These are phyloP conservation scores for Posidonia oceanica DNA, from an alignment of 116 monocot species.

Conservation along the genomic window DNA sequence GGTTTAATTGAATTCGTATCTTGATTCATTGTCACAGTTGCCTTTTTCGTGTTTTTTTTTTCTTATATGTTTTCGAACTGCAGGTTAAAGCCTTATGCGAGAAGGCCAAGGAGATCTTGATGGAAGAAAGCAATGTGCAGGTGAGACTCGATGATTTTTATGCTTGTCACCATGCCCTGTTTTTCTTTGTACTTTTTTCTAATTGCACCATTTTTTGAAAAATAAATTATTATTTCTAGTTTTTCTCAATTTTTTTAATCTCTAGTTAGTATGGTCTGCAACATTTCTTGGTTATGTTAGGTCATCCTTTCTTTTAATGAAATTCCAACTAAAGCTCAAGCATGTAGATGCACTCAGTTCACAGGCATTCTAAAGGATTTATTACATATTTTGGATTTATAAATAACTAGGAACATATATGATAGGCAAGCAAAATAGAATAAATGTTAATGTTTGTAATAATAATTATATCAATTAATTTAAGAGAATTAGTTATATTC, in stretches of 20 bases:
- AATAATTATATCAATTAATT: no score
- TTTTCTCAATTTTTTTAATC: no score
- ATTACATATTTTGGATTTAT: no score
- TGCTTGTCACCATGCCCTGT: neutral
- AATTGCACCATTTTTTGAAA: neutral
- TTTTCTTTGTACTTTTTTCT: neutral
- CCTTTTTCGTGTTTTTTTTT: neutral
- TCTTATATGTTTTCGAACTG: neutral
- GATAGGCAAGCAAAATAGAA: no score
- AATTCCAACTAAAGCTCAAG: no score
- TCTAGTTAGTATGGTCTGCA: neutral
- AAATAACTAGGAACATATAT: no score
- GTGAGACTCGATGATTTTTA: conserved; percentile 10
- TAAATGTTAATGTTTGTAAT: no score
- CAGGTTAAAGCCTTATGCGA: conserved; percentile 59
- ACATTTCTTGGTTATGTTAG: neutral
- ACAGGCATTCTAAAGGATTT: no score
- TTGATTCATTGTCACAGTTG: neutral
- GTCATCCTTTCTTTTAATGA: no score
- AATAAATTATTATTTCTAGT: no score
- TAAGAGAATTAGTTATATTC: no score
- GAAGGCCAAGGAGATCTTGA: conserved; percentile 66
- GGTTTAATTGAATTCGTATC: neutral
- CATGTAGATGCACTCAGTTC: no score
- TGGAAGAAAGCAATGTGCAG: conserved; percentile 84